A percentile compares a stretch with the other conserved stretches of the same genome.
Conservation (phyloP, 768 basidiomycete genomes). For the Leccinellum luteum region DNA sequence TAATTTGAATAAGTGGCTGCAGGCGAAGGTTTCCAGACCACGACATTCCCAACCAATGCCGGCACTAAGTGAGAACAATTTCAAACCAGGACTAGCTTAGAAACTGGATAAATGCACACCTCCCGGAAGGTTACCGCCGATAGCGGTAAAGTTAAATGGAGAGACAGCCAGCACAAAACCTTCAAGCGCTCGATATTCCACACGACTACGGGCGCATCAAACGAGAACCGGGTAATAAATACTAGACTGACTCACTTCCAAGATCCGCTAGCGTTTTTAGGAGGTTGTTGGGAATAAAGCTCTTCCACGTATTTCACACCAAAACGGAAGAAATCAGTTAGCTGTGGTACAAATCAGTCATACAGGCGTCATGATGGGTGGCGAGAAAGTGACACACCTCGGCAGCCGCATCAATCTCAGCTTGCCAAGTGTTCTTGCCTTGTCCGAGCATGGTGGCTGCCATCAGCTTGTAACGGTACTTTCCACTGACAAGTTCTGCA, state of each 20-base stretch:
- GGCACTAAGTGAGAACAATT: constrained; percentile 52
- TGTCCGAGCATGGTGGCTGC: constrained; percentile 98
- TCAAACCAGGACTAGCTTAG: background rate
- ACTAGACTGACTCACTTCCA: constrained; percentile 78
- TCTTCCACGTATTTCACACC: constrained; percentile 97
- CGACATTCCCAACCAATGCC: constrained; percentile 91
- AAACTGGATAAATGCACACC: constrained; percentile 33
- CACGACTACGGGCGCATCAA: constrained; percentile 55
- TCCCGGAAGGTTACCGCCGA: constrained; percentile 91
- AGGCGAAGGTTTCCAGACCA: constrained; percentile 97
- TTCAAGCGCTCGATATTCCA: constrained; percentile 96
- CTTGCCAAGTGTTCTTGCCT: constrained; percentile 99
- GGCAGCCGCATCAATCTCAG: constrained; percentile 98
- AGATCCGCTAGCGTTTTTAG: constrained; percentile 77
- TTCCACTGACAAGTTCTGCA: constrained; percentile 91
- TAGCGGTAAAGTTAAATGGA: constrained; percentile 98
- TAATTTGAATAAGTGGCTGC: constrained; percentile 95
- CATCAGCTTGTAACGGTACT: constrained; percentile 92
- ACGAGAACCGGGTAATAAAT: background rate
- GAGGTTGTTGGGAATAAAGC: constrained; percentile 86
- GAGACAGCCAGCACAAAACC: constrained; percentile 98
- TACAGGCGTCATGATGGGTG: background rate
- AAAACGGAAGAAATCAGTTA: constrained; percentile 93
- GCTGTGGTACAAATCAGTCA: constrained; percentile 36
- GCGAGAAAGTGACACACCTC: constrained; percentile 56